Base-by-base conservation (phyloP, 148 eudicot species). In the Amaranthus hypochondriacus region DNA sequence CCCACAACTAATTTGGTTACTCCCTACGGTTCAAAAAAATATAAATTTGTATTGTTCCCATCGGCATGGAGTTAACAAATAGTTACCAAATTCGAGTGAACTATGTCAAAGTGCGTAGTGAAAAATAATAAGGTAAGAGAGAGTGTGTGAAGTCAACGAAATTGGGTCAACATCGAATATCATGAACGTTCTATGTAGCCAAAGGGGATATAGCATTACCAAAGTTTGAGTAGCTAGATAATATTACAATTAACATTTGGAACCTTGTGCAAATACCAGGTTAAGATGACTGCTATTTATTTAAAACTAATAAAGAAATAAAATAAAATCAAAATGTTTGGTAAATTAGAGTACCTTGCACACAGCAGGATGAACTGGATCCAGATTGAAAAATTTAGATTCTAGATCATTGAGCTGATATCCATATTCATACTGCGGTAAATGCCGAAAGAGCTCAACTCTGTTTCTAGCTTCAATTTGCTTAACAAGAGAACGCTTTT, bases 401-500 rank as follows among this genome's bases (percentile, higher is more conserved):
- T 86, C 93, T 15, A 94, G 83, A 68, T 89, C 93, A 74, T 81
- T 82, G 69, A 91, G 88, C 73, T 83, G 87, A 55, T 83, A 84
- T 82, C 88, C 96, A 76, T 80, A 89, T 77, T 94, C 97, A 84
- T 91, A 94, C 78, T 94, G 98, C 65, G 96, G 98, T 73, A 94
- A 83, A 84, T 94, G 98, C 77, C 82, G 85, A 77, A 94, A 94
- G 58, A 91, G 81, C 74, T 91, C 97, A 13, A 91, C 96, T 72
- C 90, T 80, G 72, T 94, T 91, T 80, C 81, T 87, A 14, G 85
- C 88, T 82, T 91, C 98, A 69, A 90, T 83, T 85, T 89, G 88
- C 49, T 86, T 89, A 49, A 94, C 89, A 46, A 89, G 69, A 42
- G 93, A 79, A 48, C 87, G 91, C 84, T 79, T 94, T 80, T 87